Evolutionary conservation across 2,329 filamentous ascomycete genomes (phyloP), one percentile per base, ranked within the genome.

Genomic region (Alternaria sp.): DNA sequence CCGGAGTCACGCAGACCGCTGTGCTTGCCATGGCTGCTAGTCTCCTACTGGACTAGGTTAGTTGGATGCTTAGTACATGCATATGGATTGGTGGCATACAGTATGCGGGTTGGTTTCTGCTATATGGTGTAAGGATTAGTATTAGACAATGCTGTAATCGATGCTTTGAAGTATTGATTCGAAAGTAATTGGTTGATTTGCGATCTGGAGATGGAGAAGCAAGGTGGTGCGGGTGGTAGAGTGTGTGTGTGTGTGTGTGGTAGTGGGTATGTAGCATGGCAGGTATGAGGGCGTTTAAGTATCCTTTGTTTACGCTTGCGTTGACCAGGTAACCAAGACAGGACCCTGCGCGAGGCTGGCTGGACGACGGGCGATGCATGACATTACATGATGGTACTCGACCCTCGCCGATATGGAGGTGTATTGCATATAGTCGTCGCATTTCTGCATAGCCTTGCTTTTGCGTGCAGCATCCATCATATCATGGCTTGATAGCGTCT

Each of bases 1-100:
- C 85, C 60, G 95, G 95, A 61, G 95, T 98, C 73, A 92, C 91
- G 56, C 56, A 58, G 80, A 97, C 88, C 76, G 87, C 83, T 78
- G 86, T 82, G 79, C 89, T 90, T 78, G 94, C 92, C 94, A 98
- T 98, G 76, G 74, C 78, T 77, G 74, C 72, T 68, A 42, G 28
- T 46, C 53, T 66, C 60, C 51, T 65, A 59, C 72, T 75, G 48
- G 23, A 51, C 13, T 11, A 11, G 36, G 57, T 76, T 62, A 77
- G 74, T 54, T 14, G 60, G 42, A 14, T 50, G 13, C 37, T 40
- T 40, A 14, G 45, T 51, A 51, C 44, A 11, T 50, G 8, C 2
- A 62, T 51, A 37, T 46, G 39, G 51, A 17, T 49, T 49, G 41
- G 48, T 33, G 23, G 53, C 72, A 17, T 73, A 76, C 74, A 67